Evolutionary conservation across 495 filamentous ascomycete species (phyloP), one percentile per base, ranked within the genome.

Genomic region (Terfezia boudieri): DNA sequence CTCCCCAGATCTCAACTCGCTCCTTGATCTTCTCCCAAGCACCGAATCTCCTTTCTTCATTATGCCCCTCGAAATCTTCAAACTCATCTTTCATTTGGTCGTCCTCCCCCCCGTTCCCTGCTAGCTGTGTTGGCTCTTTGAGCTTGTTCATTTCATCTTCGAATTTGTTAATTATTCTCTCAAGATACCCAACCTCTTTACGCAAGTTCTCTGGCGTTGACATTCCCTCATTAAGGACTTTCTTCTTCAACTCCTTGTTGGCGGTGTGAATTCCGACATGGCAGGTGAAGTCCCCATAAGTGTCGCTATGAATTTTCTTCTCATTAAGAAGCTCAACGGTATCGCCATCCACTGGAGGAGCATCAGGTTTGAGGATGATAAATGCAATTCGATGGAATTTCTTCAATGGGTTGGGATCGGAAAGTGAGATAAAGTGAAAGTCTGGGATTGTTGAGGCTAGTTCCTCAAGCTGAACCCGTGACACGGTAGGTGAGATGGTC

Each of bases 361-460:
- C 55, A 16, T 58, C 56, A 9, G 57, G 62, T 9, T 63, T 59
- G 12, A 65, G 70, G 8, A 99, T 72, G 75, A 96, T 93, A 55
- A 99, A 99, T 20, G 92, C 90, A 71, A 99, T 99, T 1, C 90
- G 81, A 64, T 99, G 90, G 61, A 83, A 99, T 58, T 92, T 83
- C 70, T 99, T 99, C 56, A 82, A 79, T 0, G 92, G 89, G 62
- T 96, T 99, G 0, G 90, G 90, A 64, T 99, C 90, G 64, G 86
- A 94, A n/a, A 65, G 62, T 37, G 63, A 65, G 54, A 65, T 59
- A 56, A 65, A 65, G 61, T 65, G 62, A 41, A 65, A 65, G 32
- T 65, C 64, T 14, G 57, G 51, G 36, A 65, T 38, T 48, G 49
- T 57, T 36, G 59, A 54, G 51, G 62, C 57, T 10, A 65, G 62